Base-by-base conservation (phyloP, 2,329 filamentous ascomycete species). In the Chrysoporthe puriensis region DNA sequence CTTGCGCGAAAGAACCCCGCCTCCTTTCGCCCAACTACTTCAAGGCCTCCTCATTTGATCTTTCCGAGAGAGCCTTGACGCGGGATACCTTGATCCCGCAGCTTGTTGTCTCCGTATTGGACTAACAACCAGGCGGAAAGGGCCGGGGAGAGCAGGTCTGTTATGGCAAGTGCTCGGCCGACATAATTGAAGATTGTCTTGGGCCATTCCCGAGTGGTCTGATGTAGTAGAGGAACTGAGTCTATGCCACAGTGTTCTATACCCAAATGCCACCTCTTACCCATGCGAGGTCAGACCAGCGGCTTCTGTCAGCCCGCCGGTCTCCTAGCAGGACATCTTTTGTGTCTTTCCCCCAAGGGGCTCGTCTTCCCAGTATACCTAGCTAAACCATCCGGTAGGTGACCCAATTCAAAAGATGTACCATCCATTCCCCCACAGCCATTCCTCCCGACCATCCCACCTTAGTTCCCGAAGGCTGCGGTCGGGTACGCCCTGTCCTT, bases 401-500 rank as follows among this genome's bases (percentile, higher is more conserved):
- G 26, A 26, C 26, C 26, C 26, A 26, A 26, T 26, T 0, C 26
- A 26, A 26, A 26, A 26, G 26, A 26, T 0, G 26, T 26, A 26
- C 2, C 48, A 26, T 52, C 48, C n/a, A 13, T 7, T 21, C 34
- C 58, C 21, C 43, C 43, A 7, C 16, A 59, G 13, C 1, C 5
- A 34, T 8, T 2, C 13, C 5, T 3, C 13, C 11, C 54, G 14
- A 18, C 1, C 5, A 26, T 7, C 21, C 21, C 5, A 16, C 18
- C 32, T n/a, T 72, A 82, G 52, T 77, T 80, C 18, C 84, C 85
- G 77, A 90, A 90, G 11, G 88, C 87, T 8, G 87, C 88, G 13
- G 86, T 83, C 2, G 88, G 88, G 73, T 90, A 90, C 0, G 85
- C 80, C 63, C 88, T 81, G 68, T 89, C 87, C 71, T 82, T 84